Percentiles rank a stretch among this genome's conserved stretches.
Evolutionary conservation across 2,329 filamentous ascomycete genomes (phyloP).

Genomic region (Phialophora macrospora): DNA sequence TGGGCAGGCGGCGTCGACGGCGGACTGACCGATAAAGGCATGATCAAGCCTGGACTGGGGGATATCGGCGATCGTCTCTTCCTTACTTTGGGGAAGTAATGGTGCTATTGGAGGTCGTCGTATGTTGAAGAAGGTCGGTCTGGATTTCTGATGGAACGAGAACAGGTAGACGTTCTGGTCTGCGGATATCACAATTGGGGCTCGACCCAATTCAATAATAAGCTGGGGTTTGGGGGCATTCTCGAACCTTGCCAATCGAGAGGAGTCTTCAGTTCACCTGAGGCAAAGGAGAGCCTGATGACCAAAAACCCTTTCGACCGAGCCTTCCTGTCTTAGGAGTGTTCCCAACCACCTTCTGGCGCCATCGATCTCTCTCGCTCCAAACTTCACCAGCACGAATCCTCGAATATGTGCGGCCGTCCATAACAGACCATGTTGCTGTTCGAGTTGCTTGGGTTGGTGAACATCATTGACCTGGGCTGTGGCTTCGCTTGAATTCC

Average conservation of each 20-base stretch:
- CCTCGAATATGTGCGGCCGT: slow-evolving; percentile 79
- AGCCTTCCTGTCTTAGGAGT: slow-evolving; percentile 77
- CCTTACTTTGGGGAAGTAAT: slow-evolving; percentile 80
- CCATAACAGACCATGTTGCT: slow-evolving; percentile 70
- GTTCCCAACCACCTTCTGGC: slow-evolving; percentile 77
- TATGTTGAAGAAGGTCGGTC: background rate
- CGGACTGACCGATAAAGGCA: slow-evolving; percentile 75
- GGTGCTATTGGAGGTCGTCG: background rate
- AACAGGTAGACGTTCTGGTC: slow-evolving; percentile 3
- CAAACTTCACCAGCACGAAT: slow-evolving; percentile 91
- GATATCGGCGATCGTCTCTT: slow-evolving; percentile 91
- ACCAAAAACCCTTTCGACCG: slow-evolving; percentile 72
- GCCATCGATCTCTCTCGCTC: slow-evolving; percentile 78
- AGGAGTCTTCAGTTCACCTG: slow-evolving; percentile 46
- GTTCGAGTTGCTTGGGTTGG: slow-evolving; percentile 57
- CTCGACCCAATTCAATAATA: background rate
- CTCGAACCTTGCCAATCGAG: background rate
- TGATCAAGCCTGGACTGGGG: slow-evolving; percentile 88
- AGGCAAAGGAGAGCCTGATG: slow-evolving; percentile 81
- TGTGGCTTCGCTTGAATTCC: slow-evolving; percentile 50
- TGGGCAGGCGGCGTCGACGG: slow-evolving; percentile 82
- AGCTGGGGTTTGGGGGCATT: background rate
- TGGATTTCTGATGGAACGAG: background rate
- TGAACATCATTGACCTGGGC: slow-evolving; percentile 35
- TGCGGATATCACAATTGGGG: background rate